Conservation (phyloP, 1,284 basidiomycete genomes). For the Tausonia pullulans region DNA sequence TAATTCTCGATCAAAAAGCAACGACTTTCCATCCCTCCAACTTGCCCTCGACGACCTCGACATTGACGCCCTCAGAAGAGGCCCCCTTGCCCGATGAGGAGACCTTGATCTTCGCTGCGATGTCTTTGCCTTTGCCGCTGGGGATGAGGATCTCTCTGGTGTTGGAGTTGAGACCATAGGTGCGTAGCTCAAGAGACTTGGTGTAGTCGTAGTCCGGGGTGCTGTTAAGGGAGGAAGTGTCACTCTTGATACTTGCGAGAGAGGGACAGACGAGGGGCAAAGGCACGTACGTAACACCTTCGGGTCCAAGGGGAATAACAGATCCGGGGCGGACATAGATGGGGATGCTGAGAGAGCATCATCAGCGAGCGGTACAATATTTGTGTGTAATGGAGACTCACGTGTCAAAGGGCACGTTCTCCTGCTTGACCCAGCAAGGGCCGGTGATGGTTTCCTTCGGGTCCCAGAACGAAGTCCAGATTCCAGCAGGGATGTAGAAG, state of each 20-base stretch:
- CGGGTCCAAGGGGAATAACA: conserved; percentile 48
- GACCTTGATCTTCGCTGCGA: conserved; percentile 21
- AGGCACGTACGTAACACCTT: conserved; percentile 36
- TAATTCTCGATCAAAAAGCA: background rate
- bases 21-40: background rate
- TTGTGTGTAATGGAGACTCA: background rate
- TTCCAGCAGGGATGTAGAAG: conserved; percentile 57
- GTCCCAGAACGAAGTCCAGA: conserved; percentile 47
- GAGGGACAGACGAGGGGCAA: no score
- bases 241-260: no score
- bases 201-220: conserved; percentile 53
- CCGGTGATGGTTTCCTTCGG: conserved; percentile 22
- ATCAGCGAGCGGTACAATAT: background rate
- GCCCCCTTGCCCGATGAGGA: conserved; percentile 18
- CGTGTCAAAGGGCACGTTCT: conserved; percentile 25
- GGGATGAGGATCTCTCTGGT: conserved; percentile 41
- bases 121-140: conserved; percentile 27
- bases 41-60: background rate
- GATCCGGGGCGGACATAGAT: conserved; percentile 53
- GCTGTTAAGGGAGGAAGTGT: no score
- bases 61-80: background rate
- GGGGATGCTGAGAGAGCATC: conserved; percentile 37
- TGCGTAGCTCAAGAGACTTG: conserved; percentile 42
- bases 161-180: conserved; percentile 43
- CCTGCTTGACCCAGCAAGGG: conserved; percentile 25